These are phyloP conservation scores for Rhododendron ovatum DNA, from an alignment of 148 eudicot species.

Conservation along the genomic window DNA sequence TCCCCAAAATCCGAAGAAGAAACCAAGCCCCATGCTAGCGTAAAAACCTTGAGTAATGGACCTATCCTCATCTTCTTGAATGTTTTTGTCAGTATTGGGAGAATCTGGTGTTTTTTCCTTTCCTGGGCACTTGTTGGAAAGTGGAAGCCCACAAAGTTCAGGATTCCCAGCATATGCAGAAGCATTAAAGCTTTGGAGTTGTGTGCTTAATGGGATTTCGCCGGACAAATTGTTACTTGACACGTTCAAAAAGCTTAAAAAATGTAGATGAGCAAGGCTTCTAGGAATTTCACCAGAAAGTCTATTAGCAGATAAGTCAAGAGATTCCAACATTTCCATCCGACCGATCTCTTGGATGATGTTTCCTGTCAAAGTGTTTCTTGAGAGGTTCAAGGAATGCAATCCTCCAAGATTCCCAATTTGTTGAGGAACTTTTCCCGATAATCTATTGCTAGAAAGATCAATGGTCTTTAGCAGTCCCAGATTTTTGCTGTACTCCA, in stretches of 20 bases:
- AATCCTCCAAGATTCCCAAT: not conserved
- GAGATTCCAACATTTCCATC: no score
- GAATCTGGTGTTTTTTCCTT: not conserved
- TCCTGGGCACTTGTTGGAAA: not conserved
- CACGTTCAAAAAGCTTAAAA: not conserved
- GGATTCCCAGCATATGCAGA: not conserved
- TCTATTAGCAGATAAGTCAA: not conserved
- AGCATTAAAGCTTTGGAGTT: not conserved
- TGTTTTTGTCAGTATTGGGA: no score
- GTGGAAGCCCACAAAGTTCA: not conserved
- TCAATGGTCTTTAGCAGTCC: not conserved
- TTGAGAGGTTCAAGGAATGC: not conserved
- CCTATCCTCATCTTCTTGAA: not conserved
- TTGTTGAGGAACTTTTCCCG: not conserved
- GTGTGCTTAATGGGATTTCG: not conserved
- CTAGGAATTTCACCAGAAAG: not conserved
- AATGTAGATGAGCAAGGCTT: not conserved
- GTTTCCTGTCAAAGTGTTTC: not conserved
- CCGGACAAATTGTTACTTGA: not conserved
- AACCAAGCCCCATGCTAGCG: slow-evolving; percentile 4
- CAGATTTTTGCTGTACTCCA: no score
- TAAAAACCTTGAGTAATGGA: not conserved
- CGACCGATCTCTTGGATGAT: no score
- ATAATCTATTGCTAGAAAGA: not conserved
- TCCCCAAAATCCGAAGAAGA: slow-evolving; percentile 7